A percentile compares a stretch with the other conserved stretches of the same genome.
phyloP scores from a whole-genome alignment of 345 rosid genomes.

The Moricandia moricandioides region DNA sequence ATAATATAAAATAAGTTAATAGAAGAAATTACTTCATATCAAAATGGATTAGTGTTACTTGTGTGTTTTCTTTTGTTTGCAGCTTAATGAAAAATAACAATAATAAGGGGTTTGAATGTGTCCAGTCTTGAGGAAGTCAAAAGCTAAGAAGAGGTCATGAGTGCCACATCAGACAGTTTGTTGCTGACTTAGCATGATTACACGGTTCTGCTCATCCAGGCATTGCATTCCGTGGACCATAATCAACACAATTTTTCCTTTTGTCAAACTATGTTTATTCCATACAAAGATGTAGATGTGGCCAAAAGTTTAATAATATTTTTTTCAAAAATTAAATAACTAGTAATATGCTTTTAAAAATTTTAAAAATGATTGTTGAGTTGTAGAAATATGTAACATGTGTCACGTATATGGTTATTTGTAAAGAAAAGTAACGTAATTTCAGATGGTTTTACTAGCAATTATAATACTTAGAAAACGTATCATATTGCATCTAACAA shows the following conservation, averaged over 20 bases:
- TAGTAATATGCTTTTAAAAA: background rate
- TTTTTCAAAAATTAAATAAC: background rate
- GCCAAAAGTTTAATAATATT: slow-evolving; percentile 7
- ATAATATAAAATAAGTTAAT: background rate
- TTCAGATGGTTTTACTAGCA: background rate
- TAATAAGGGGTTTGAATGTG: slow-evolving; percentile 17
- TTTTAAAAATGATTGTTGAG: background rate
- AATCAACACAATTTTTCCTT: background rate
- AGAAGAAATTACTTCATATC: background rate
- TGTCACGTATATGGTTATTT: background rate
- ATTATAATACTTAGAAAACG: background rate
- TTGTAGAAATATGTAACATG: background rate
- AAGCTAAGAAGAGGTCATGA: slow-evolving; percentile 30
- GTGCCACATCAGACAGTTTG: slow-evolving; percentile 23
- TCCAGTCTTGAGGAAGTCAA: slow-evolving; percentile 34
- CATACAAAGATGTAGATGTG: background rate
- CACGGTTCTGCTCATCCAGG: slow-evolving; percentile 23
- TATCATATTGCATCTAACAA: background rate
- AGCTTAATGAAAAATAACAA: background rate
- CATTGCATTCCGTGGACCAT: slow-evolving; percentile 21
- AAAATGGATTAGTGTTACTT: background rate
- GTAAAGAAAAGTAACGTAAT: background rate
- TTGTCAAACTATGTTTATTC: slow-evolving; percentile 16
- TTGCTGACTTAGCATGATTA: slow-evolving; percentile 29
- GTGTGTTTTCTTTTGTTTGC: background rate